phyloP scores from a whole-genome alignment of 2,329 filamentous ascomycete species.

The Pyrenophora teres region DNA sequence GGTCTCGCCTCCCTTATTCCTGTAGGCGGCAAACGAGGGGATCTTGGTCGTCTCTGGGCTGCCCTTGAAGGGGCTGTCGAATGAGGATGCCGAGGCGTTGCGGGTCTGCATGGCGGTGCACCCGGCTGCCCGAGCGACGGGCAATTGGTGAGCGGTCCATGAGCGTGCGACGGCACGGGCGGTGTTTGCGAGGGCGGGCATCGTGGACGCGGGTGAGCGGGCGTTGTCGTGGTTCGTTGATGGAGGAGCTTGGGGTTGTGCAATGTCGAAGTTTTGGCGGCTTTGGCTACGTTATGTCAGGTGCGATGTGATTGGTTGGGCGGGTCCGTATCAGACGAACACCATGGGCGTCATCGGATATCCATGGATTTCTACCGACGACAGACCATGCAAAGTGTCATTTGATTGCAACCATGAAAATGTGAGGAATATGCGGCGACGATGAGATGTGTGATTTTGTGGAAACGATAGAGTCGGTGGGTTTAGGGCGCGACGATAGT shows the following conservation, averaged over 20 bases:
- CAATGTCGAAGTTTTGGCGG: constrained; percentile 34
- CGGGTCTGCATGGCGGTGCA: constrained; percentile 53
- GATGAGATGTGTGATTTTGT: no score
- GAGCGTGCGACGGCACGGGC: constrained; percentile 54
- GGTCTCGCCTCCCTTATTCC: constrained; percentile 68
- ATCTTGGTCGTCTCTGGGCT: constrained; percentile 65
- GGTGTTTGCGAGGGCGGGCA: constrained; percentile 56
- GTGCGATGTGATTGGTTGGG: constrained; percentile 10
- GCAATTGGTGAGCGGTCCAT: constrained; percentile 54
- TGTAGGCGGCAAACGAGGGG: constrained; percentile 88
- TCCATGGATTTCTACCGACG: no score
- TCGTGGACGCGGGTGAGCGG: constrained; percentile 46
- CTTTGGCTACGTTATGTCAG: constrained; percentile 19
- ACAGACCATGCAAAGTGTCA: no score
- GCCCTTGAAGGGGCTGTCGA: constrained; percentile 62
- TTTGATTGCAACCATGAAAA: no score
- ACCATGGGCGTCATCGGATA: constrained; percentile 11
- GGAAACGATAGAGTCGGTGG: no score
- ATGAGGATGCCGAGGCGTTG: constrained; percentile 51
- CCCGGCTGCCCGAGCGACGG: constrained; percentile 53
- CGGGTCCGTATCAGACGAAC: constrained; percentile 5
- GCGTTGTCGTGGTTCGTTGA: constrained; percentile 25
- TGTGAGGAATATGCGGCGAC: no score
- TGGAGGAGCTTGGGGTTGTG: constrained; percentile 26
- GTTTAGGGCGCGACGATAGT: no score